These are phyloP conservation scores for Trichoderma arundinaceum DNA, from an alignment of 2,329 filamentous ascomycete genomes.

Conservation along the genomic window DNA sequence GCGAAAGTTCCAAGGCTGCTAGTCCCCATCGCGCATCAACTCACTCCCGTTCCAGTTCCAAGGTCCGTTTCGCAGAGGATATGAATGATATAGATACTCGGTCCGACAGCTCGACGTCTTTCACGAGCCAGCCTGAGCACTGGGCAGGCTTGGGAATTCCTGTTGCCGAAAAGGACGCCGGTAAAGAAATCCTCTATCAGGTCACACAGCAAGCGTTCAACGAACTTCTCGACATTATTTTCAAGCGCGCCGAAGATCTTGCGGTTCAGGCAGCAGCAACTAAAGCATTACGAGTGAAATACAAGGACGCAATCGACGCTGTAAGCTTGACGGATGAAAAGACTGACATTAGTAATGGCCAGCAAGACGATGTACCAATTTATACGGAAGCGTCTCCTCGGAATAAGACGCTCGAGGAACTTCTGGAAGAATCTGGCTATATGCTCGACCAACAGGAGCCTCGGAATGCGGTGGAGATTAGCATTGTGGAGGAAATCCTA, in stretches of 20 bases:
- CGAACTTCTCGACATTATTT: conserved; percentile 85
- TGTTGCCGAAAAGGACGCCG: conserved; percentile 79
- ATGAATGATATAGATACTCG: conserved; percentile 70
- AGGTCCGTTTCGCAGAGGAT: conserved; percentile 77
- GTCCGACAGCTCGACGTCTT: conserved; percentile 76
- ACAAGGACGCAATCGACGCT: conserved; percentile 54
- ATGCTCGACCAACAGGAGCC: conserved; percentile 44
- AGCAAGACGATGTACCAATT: conserved; percentile 12
- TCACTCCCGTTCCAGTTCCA: conserved; percentile 73
- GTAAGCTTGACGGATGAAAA: conserved; percentile 45
- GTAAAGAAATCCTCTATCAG: conserved; percentile 88
- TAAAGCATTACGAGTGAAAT: conserved; percentile 63
- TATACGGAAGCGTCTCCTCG: conserved; percentile 32
- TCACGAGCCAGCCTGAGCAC: conserved; percentile 71
- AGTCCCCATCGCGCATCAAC: conserved; percentile 41
- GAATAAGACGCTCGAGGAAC: conserved; percentile 43
- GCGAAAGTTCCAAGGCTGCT: conserved; percentile 53
- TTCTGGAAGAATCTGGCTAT: conserved; percentile 55
- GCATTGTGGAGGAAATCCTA: conserved; percentile 38
- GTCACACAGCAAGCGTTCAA: conserved; percentile 91
- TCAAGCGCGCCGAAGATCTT: conserved; percentile 78
- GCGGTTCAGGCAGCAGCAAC: conserved; percentile 71
- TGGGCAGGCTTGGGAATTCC: conserved; percentile 82
- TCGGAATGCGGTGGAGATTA: conserved; percentile 44
- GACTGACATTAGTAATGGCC: conserved; percentile 32